A percentile compares a stretch with the other conserved stretches of the same genome.
These are phyloP conservation scores for Phoenix dactylifera DNA, from an alignment of 176 grass and related monocot genomes.

Conservation along the genomic window DNA sequence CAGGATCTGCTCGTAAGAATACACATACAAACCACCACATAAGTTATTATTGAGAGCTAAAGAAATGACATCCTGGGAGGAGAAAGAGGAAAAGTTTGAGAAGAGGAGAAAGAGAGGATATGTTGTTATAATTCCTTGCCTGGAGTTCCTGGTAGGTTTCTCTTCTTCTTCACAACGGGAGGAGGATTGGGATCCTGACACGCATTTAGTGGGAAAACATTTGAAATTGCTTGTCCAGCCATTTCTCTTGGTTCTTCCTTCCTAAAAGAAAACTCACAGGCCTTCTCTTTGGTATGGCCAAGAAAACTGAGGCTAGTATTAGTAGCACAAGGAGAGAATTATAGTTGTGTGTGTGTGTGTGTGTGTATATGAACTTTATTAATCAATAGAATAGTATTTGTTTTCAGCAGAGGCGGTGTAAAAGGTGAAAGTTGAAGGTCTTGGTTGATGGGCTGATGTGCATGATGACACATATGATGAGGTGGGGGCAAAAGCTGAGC, in stretches of 20 bases:
- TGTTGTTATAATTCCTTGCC: slow-evolving; percentile 27
- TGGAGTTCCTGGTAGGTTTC: slow-evolving; percentile 96
- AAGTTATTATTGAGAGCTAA: too few species aligned
- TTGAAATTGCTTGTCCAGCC: slow-evolving; percentile 51
- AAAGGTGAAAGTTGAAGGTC: slow-evolving; percentile 45
- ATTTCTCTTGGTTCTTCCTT: slow-evolving; percentile 23
- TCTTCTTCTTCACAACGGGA: slow-evolving; percentile 75
- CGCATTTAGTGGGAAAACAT: slow-evolving; percentile 28
- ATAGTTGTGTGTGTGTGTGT: not conserved
- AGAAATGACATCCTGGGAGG: too few species aligned
- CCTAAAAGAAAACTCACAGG: slow-evolving; percentile 29
- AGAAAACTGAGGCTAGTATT: slow-evolving; percentile 31
- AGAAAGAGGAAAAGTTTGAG: too few species aligned
- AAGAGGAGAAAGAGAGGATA: too few species aligned
- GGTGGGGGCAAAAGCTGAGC: slow-evolving; percentile 57
- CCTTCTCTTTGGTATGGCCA: slow-evolving; percentile 37
- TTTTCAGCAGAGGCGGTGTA: slow-evolving; percentile 10
- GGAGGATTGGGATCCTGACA: slow-evolving; percentile 28
- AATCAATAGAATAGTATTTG: slow-evolving; percentile 4
- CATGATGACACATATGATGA: slow-evolving; percentile 67
- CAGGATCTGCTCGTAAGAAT: slow-evolving; percentile 1
- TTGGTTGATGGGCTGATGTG: slow-evolving; percentile 5
- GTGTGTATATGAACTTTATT: not conserved
- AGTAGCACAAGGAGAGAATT: not conserved
- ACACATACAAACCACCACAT: too few species aligned